Evolutionary conservation across 805 yeast species (phyloP), one percentile per base, ranked within the genome.

Genomic region (Danielozyma ontarioensis): DNA sequence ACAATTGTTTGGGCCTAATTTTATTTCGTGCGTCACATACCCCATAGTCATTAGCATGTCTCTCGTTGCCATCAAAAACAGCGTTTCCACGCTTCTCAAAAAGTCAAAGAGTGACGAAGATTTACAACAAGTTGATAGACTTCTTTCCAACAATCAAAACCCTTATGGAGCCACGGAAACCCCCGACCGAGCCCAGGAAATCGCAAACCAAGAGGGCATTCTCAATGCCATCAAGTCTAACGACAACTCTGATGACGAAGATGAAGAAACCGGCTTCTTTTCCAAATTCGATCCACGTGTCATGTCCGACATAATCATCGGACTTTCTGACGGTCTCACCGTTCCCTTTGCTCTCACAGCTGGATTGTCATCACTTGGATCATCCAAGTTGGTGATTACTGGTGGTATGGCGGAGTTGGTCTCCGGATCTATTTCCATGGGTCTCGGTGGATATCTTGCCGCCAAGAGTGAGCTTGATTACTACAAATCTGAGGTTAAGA

Each of bases 321-420:
- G 98, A 4, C 74, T 90, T 32, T 80, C 93, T 23, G 98, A 90
- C 57, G 98, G 98, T 4, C 72, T 90, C 44, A 90, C 97, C 0
- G 98, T 90, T 26, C 98, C 98, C n/a, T 90, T 90, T 70, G 98
- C 98, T 2, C 72, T 93, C 46, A 93, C 97, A 1, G 97, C 98
- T 0, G 98, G 97, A 31, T 72, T 90, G 35, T 83, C 95, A 1
- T 81, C 94, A 1, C 72, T 90, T 33, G 98, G 98, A 33, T 84
- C 86, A 57, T 68, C 96, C 13, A 83, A 76, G 56, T 73, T 90
- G 42, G 98, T 90, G 32, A 88, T 90, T 40, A 88, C 97, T 17
- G 98, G 97, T 70, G 98, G 97, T 16, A 76, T 90, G 74, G 97
- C 97, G 7, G 98, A 90, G 66, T 76, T 90, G 46, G 94, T 90